Conservation (phyloP, 2,329 filamentous ascomycete genomes). For the Trichoderma koningiopsis region DNA sequence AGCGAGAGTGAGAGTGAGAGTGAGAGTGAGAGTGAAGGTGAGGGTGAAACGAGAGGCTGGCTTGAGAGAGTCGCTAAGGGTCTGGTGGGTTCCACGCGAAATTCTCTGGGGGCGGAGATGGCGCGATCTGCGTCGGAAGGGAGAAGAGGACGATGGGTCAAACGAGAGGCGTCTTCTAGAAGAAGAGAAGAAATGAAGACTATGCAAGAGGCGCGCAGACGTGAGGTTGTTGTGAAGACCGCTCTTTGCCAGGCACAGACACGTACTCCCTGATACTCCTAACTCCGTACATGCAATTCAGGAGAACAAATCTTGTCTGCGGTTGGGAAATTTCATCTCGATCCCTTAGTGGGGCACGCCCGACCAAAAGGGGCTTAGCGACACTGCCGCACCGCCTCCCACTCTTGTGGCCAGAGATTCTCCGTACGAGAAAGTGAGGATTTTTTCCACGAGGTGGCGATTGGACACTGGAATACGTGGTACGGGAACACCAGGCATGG, state of each 20-base stretch:
- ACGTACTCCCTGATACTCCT: slow-evolving; percentile 25
- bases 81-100: slow-evolving; percentile 9
- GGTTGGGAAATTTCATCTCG: slow-evolving; percentile 28
- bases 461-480: background rate
- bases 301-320: slow-evolving; percentile 23
- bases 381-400: slow-evolving; percentile 19
- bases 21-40: background rate
- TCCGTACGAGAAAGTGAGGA: slow-evolving; percentile 1
- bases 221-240: slow-evolving; percentile 22
- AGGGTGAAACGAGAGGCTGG: slow-evolving; percentile 9
- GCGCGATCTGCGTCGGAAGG: slow-evolving; percentile 17
- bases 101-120: slow-evolving; percentile 1
- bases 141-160: slow-evolving; percentile 8
- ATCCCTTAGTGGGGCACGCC: slow-evolving; percentile 22
- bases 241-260: slow-evolving; percentile 25
- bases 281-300: slow-evolving; percentile 25
- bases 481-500: background rate
- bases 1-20: background rate
- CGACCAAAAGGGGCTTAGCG: slow-evolving; percentile 19
- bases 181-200: slow-evolving; percentile 21
- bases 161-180: slow-evolving; percentile 24
- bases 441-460: slow-evolving; percentile 7
- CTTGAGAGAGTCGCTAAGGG: slow-evolving; percentile 13
- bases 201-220: slow-evolving; percentile 15
- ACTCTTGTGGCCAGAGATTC: background rate